Conservation (phyloP, 768 basidiomycete genomes). For the Dioszegia crocea region DNA sequence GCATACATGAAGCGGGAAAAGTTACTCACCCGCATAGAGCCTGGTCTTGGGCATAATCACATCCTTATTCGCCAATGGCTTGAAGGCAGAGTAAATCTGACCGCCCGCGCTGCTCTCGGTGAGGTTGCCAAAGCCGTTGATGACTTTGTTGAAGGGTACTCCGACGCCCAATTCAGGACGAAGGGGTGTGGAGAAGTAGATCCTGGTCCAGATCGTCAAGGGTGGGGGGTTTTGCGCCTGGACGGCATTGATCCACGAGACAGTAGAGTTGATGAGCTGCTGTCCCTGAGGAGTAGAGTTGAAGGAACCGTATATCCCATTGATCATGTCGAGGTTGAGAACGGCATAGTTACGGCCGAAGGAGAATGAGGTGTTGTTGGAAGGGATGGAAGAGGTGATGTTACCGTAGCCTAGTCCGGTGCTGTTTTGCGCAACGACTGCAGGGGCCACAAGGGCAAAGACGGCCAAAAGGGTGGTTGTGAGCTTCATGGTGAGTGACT, state of each 20-base stretch:
- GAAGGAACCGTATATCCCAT: slow-evolving; percentile 6
- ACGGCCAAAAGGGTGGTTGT: background rate
- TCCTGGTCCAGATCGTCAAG: slow-evolving; percentile 2
- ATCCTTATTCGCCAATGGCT: background rate
- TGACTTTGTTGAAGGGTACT: background rate
- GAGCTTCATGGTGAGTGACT: background rate
- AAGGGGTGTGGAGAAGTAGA: background rate
- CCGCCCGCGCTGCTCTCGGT: background rate
- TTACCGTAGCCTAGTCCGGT: slow-evolving; percentile 2
- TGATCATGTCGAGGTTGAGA: slow-evolving; percentile 8
- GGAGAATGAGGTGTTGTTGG: slow-evolving; percentile 6
- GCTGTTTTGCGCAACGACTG: background rate
- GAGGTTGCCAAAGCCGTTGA: background rate
- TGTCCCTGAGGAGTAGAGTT: slow-evolving; percentile 2
- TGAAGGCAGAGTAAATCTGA: background rate
- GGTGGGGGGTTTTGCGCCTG: slow-evolving; percentile 4
- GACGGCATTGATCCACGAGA: slow-evolving; percentile 3
- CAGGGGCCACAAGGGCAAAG: background rate
- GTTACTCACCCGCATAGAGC: slow-evolving; percentile 4
- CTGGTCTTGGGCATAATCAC: slow-evolving; percentile 5
- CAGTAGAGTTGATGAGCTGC: slow-evolving; percentile 8
- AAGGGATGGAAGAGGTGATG: slow-evolving; percentile 6
- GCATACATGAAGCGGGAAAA: background rate
- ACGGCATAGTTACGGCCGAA: slow-evolving; percentile 3
- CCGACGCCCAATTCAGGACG: slow-evolving; percentile 2